Evolutionary conservation across 352 stramenopile species (phyloP), one percentile per base, ranked within the genome.

Genomic region (Phytophthora syringae): DNA sequence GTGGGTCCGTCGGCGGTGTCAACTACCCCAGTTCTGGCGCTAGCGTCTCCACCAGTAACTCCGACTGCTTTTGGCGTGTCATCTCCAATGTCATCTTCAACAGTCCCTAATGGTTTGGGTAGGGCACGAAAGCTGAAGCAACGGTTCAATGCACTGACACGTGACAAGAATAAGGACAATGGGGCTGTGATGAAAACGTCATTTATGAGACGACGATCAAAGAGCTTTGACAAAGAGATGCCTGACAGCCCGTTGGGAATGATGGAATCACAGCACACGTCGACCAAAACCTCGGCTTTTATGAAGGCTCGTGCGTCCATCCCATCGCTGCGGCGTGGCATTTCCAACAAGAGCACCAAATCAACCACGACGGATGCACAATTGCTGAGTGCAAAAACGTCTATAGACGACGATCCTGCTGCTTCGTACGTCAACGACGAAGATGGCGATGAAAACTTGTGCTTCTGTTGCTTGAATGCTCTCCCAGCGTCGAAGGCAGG

Each of bases 1-100:
- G 20, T 94, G 86, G 86, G 76, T 83, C 6, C 82, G 86, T 25
- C 64, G 76, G 7, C 80, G 86, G 21, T 80, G 70, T 13, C 86
- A 89, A 43, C 66, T 92, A 0, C 76, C 86, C 65, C 66, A 21
- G 80, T 92, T 43, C 52, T 94, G 52, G 22, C 45, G 28, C 52
- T 71, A n/a, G 36, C 59, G 11, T 48, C 47, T 6, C 52, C 55
- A 12, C 63, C 62, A n/a, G 27, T 60, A 2, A 66, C 61, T n/a
- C 56, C 52, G 13, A 51, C 37, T 30, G 4, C 13, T 34, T 71
- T 62, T 57, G 53, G 43, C 30, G 43, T 64, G 20, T 63, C 65
- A 4, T 72, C 74, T 39, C 70, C 53, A 6, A 32, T 64, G 37
- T 50, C 58, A 34, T 60, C 54, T 18, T 63, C 51, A 22, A 42